phyloP scores from a whole-genome alignment of 805 yeast genomes.

The Sungouiella blattae region DNA sequence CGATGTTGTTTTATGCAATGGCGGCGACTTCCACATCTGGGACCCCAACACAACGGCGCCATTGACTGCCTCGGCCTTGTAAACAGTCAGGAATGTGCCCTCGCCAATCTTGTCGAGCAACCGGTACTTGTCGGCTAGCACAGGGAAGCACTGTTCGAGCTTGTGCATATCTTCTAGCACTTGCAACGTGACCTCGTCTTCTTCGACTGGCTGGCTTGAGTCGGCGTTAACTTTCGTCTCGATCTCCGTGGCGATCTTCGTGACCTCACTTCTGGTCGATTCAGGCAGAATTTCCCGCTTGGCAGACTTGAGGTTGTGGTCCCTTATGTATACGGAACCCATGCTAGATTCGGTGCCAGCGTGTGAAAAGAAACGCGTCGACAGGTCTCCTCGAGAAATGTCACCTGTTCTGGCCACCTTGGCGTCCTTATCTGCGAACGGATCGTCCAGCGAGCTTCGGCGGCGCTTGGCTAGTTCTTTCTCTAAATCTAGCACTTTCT shows the following conservation, averaged over 20 bases:
- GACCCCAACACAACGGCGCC: slow-evolving; percentile 35
- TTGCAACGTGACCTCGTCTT: slow-evolving; percentile 49
- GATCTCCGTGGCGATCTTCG: neutral
- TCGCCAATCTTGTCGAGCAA: slow-evolving; percentile 61
- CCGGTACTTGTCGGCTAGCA: slow-evolving; percentile 45
- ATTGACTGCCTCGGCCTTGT: slow-evolving; percentile 54
- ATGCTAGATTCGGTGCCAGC: neutral
- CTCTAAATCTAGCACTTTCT: slow-evolving; percentile 5
- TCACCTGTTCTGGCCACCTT: slow-evolving; percentile 8
- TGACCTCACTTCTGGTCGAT: neutral
- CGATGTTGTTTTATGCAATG: slow-evolving; percentile 24
- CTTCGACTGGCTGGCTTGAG: slow-evolving; percentile 15
- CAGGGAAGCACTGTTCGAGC: slow-evolving; percentile 52
- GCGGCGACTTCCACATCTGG: slow-evolving; percentile 45
- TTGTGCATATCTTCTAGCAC: slow-evolving; percentile 56
- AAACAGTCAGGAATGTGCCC: slow-evolving; percentile 63
- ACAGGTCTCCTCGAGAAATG: neutral
- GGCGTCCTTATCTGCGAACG: slow-evolving; percentile 23
- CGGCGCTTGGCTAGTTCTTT: slow-evolving; percentile 11
- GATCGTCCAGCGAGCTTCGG: slow-evolving; percentile 22
- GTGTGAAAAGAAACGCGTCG: neutral
- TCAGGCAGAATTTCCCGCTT: neutral
- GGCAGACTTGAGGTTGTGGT: neutral
- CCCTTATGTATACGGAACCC: neutral
- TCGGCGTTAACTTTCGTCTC: neutral